Evolutionary conservation across 2,329 filamentous ascomycete genomes (phyloP).

Genomic region (Chaetothyriales sp.): DNA sequence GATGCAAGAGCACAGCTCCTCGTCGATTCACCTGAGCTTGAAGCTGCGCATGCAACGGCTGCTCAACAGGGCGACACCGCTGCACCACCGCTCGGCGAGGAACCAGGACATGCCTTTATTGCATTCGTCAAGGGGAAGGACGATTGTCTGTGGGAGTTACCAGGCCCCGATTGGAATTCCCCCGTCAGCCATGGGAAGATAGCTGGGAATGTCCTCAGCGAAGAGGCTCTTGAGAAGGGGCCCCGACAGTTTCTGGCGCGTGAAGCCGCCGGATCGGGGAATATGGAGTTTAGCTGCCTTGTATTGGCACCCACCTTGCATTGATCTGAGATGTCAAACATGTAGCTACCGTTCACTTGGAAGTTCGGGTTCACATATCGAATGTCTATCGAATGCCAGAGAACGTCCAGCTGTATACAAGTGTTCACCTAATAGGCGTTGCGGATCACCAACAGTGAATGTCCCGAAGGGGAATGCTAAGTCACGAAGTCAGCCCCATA

Average conservation of each 20-base stretch:
- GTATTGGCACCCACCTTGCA: slow-evolving; percentile 12
- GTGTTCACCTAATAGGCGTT: too few relatives aligned
- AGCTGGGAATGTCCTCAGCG: slow-evolving; percentile 22
- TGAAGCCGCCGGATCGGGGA: slow-evolving; percentile 9
- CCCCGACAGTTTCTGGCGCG: slow-evolving; percentile 18
- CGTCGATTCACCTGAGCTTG: slow-evolving; percentile 30
- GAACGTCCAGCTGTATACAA: too few relatives aligned
- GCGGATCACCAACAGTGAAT: too few relatives aligned
- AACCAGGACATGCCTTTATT: slow-evolving; percentile 20
- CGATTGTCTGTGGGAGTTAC: slow-evolving; percentile 24
- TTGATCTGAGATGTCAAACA: too few relatives aligned
- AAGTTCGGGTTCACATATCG: too few relatives aligned
- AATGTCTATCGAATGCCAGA: too few relatives aligned
- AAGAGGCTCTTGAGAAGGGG: slow-evolving; percentile 20
- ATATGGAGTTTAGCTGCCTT: slow-evolving; percentile 12
- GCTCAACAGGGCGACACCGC: slow-evolving; percentile 17
- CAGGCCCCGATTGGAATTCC: slow-evolving; percentile 12
- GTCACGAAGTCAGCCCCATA: too few relatives aligned
- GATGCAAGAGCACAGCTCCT: slow-evolving; percentile 37
- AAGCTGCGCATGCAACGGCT: slow-evolving; percentile 15
- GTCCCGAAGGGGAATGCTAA: too few relatives aligned
- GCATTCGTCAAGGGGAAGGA: slow-evolving; percentile 23
- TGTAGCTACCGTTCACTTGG: too few relatives aligned
- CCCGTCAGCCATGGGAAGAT: slow-evolving; percentile 21
- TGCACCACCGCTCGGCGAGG: slow-evolving; percentile 15